Conservation (phyloP, 768 basidiomycete genomes). For the Mycena latifolia region DNA sequence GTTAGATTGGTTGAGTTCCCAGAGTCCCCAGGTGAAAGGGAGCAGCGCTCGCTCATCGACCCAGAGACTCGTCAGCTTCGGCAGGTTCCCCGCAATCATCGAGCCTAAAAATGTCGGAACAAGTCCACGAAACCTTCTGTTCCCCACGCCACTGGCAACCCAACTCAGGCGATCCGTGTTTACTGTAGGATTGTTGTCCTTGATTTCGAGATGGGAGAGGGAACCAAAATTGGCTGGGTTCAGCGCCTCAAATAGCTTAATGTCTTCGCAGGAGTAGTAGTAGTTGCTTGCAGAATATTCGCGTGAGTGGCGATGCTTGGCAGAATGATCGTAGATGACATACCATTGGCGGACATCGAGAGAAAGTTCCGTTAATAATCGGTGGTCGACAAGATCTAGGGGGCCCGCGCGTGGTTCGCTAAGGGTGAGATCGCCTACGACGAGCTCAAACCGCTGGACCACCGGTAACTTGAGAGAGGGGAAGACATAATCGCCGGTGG, state of each 20-base stretch:
- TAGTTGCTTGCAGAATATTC: background rate
- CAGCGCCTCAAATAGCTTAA: slow-evolving; percentile 29
- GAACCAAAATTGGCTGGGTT: slow-evolving; percentile 20
- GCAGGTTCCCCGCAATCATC: too few species aligned
- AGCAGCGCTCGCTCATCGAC: too few species aligned
- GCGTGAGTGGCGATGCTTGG: background rate
- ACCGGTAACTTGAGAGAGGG: slow-evolving; percentile 35
- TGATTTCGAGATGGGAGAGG: slow-evolving; percentile 33
- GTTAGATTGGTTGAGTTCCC: too few species aligned
- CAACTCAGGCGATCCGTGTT: background rate
- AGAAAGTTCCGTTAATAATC: slow-evolving; percentile 27
- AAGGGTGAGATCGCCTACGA: slow-evolving; percentile 33
- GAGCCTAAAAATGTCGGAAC: background rate
- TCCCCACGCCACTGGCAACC: too few species aligned
- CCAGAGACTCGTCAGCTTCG: too few species aligned
- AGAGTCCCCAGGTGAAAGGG: too few species aligned
- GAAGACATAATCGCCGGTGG: slow-evolving; percentile 28
- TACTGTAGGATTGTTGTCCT: background rate
- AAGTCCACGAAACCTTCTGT: too few species aligned
- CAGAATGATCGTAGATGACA: background rate
- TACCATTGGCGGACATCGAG: too few species aligned
- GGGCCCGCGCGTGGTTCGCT: slow-evolving; percentile 22
- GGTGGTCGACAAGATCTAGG: slow-evolving; percentile 34
- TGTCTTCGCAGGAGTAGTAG: background rate
- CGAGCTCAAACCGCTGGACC: slow-evolving; percentile 34